Conservation (phyloP, 2,329 filamentous ascomycete genomes). For the Fusarium nisikadoi region DNA sequence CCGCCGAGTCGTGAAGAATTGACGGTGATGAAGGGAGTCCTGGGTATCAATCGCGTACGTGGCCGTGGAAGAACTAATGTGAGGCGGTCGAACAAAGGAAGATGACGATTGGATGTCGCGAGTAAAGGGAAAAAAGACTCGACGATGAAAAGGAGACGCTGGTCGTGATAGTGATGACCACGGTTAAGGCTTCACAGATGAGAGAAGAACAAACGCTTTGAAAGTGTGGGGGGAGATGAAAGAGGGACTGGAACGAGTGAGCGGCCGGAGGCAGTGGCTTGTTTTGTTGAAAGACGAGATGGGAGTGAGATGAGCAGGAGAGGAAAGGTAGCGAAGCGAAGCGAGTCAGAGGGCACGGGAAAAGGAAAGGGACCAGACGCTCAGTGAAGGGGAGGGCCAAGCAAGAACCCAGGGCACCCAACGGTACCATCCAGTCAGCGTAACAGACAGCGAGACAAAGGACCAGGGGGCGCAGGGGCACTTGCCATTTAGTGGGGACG, state of each 20-base stretch:
- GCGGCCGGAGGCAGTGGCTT: constrained; percentile 51
- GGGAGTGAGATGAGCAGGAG: constrained; percentile 42
- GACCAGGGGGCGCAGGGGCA: constrained; percentile 31
- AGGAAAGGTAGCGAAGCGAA: constrained; percentile 38
- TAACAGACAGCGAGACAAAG: constrained; percentile 20
- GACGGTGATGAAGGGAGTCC: neutral
- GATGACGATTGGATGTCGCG: constrained; percentile 23
- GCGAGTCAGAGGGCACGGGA: constrained; percentile 42
- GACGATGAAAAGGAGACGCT: constrained; percentile 37
- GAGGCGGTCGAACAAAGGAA: constrained; percentile 34
- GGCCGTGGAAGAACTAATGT: constrained; percentile 17
- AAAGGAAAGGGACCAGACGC: constrained; percentile 34
- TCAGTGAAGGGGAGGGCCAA: constrained; percentile 30
- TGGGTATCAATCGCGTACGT: constrained; percentile 6
- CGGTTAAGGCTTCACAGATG: constrained; percentile 32
- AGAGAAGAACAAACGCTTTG: constrained; percentile 42
- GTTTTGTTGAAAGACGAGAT: constrained; percentile 55
- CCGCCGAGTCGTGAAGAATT: constrained; percentile 19
- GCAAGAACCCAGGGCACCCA: constrained; percentile 10
- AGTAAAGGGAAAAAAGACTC: constrained; percentile 23
- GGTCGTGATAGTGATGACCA: constrained; percentile 29
- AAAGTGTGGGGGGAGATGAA: constrained; percentile 47
- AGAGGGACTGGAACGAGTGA: constrained; percentile 55
- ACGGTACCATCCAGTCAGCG: constrained; percentile 25
- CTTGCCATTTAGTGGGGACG: constrained; percentile 11